These are phyloP conservation scores for Scenedesmus sp. DNA, from an alignment of 163 green algal species.

Conservation along the genomic window DNA sequence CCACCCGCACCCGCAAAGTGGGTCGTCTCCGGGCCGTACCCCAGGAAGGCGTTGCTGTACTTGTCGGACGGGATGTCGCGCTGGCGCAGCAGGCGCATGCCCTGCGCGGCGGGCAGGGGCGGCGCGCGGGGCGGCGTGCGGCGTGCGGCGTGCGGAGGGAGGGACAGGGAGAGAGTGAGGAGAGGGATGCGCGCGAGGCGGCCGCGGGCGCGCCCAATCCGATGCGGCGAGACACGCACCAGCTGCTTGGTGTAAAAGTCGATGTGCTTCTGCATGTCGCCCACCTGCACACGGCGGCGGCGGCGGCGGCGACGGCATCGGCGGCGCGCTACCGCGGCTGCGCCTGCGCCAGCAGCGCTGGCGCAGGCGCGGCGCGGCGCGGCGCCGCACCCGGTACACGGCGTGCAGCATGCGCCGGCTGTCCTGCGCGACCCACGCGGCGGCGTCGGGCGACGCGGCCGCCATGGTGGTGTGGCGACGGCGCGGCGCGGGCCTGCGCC, in stretches of 20 bases:
- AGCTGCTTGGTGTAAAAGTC: slow-evolving; percentile 74
- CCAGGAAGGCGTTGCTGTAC: slow-evolving; percentile 90
- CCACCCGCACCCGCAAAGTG: slow-evolving; percentile 70
- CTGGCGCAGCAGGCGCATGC: slow-evolving; percentile 79
- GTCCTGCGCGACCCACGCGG: slow-evolving; percentile 25
- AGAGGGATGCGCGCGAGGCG: too few species aligned
- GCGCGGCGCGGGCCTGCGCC: background rate
- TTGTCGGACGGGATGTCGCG: slow-evolving; percentile 81
- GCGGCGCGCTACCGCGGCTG: too few species aligned
- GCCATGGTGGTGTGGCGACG: slow-evolving; percentile 10
- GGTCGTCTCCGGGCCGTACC: slow-evolving; percentile 78
- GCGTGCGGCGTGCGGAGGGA: too few species aligned
- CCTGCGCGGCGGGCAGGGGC: too few species aligned
- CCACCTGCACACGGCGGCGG: too few species aligned
- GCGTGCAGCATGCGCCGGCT: slow-evolving; percentile 45
- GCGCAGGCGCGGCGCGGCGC: too few species aligned
- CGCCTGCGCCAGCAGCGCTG: too few species aligned
- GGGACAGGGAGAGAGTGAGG: too few species aligned
- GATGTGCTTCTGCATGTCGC: slow-evolving; percentile 51
- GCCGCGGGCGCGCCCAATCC: too few species aligned
- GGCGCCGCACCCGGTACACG: slow-evolving; percentile 67
- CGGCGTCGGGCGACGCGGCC: slow-evolving; percentile 4
- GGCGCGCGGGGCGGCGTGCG: too few species aligned
- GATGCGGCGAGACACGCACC: too few species aligned
- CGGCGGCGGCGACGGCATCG: too few species aligned